A percentile compares a stretch with the other conserved stretches of the same genome.
Conservation (phyloP, 2,329 filamentous ascomycete genomes). For the Paecilomyces niveus region DNA sequence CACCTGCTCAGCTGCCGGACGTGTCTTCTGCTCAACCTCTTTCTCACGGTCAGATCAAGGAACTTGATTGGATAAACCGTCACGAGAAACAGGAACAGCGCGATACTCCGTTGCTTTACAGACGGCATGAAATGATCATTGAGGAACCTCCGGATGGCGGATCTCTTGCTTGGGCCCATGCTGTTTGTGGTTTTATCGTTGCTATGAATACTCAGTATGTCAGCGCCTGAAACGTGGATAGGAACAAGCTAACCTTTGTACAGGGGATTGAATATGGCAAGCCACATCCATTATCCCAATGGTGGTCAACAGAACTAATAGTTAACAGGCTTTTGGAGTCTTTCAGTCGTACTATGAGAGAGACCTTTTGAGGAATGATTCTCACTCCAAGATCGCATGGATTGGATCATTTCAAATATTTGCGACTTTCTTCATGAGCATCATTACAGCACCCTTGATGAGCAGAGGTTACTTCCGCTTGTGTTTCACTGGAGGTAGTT, state of each 20-base stretch:
- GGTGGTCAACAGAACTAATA: not conserved
- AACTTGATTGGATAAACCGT: conserved; percentile 3
- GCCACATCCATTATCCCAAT: not conserved
- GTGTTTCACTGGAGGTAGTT: conserved; percentile 16
- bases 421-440: conserved; percentile 32
- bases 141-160: conserved; percentile 22
- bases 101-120: not conserved
- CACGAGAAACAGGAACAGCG: not conserved
- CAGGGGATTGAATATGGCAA: conserved; percentile 26
- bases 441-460: conserved; percentile 27
- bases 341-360: conserved; percentile 37
- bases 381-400: conserved; percentile 31
- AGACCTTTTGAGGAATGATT: conserved; percentile 12
- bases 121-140: not conserved
- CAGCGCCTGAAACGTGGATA: not conserved
- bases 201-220: conserved; percentile 26
- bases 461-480: conserved; percentile 31
- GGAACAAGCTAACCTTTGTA: not conserved
- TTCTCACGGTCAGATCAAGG: conserved; percentile 6
- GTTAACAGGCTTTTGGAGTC: conserved; percentile 26
- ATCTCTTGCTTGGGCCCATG: conserved; percentile 24
- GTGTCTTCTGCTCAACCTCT: conserved; percentile 2
- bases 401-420: conserved; percentile 37
- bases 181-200: conserved; percentile 17
- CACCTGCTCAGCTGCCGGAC: conserved; percentile 5